phyloP scores from a whole-genome alignment of 139 green algal genomes.

The Chlorokybus atmophyticus region DNA sequence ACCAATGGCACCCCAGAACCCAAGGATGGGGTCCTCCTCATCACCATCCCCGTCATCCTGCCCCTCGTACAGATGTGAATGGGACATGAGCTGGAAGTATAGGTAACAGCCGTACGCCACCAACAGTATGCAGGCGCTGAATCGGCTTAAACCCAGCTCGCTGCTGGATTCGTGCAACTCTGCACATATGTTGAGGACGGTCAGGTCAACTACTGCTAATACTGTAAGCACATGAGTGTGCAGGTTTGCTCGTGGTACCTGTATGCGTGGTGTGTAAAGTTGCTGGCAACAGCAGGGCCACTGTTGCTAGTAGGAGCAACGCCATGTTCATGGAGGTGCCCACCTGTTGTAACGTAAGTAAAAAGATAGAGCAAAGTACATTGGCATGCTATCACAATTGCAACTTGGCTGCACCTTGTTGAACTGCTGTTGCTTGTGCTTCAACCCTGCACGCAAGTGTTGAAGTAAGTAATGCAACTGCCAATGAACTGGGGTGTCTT shows the following conservation, averaged over 20 bases:
- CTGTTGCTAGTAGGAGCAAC: constrained; percentile 28
- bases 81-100: constrained; percentile 49
- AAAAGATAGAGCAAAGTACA: too few species aligned
- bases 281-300: constrained; percentile 38
- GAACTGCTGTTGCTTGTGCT: constrained; percentile 40
- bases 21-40: constrained; percentile 11
- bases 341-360: too few species aligned
- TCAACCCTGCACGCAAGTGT: too few species aligned
- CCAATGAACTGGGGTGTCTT: too few species aligned
- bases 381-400: too few species aligned
- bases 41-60: background rate
- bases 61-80: constrained; percentile 23
- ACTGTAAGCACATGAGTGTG: too few species aligned
- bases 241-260: too few species aligned
- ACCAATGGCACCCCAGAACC: constrained; percentile 36
- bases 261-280: constrained; percentile 43
- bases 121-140: constrained; percentile 53
- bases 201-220: too few species aligned
- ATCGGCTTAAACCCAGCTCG: constrained; percentile 36
- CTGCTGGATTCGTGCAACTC: constrained; percentile 24
- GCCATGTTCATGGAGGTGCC: constrained; percentile 6
- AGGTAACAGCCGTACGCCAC: constrained; percentile 50
- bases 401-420: too few species aligned
- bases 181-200: too few species aligned
- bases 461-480: too few species aligned